Base-by-base conservation (phyloP, 345 rosid species). In the Odontarrhena argentea region DNA sequence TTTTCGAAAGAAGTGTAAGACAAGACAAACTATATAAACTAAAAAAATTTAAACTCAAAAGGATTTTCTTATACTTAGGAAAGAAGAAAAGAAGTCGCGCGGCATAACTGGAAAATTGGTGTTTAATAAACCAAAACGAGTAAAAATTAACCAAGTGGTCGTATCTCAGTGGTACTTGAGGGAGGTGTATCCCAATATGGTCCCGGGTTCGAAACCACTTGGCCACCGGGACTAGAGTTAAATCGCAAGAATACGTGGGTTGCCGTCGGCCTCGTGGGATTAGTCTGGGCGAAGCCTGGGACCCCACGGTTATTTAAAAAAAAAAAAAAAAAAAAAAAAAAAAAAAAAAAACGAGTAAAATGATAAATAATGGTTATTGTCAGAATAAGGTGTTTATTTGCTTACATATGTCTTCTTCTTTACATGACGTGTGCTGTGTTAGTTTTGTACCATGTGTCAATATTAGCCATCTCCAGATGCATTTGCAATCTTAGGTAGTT, bases 51-150 rank as follows among this genome's bases (percentile, higher is more conserved):
- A 18, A 18, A 18, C 22, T 18, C 22, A 18, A 18, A 18, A 18
- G 22, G 22, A 18, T 18, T 18, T 18, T 18, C 22, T 18, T 18
- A 18, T 69, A 50, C 74, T 62, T 62, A 62, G 68, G 14, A 54
- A 26, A 62, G 68, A 70, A 70, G 69, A 15, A 70, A 70, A 44
- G 61, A 70, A 7, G 41, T 47, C 55, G 22, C 47, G 24, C 24
- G 59, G 42, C 73, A 42, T 49, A 69, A 15, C 73, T 66, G 64
- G 55, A 25, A 40, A 56, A 46, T 25, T 57, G 45, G 61, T 13
- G 61, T 42, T 32, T 36, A 47, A 32, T 30, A 45, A 45, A 60
- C 65, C 38, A 61, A 61, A 61, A 60, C 3, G 15, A 15, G 30
- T 8, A 25, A 58, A 60, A 9, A n/a, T n/a, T n/a, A n/a, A n/a